Base-by-base conservation (phyloP, 2,329 filamentous ascomycete species). In the Colletotrichum destructivum region DNA sequence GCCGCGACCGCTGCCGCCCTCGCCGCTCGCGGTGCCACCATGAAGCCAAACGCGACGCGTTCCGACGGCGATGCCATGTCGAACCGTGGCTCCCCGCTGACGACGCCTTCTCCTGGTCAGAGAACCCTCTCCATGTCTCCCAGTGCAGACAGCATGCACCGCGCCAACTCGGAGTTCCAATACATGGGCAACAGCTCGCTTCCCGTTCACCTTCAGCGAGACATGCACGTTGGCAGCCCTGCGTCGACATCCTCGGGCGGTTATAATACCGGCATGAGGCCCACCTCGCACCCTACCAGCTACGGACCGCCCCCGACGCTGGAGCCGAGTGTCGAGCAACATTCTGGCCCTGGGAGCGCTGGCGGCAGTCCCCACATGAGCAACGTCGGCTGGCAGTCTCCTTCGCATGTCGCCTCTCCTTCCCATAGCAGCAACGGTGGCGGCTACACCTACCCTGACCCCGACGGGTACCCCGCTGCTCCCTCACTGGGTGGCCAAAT, bases 1-100 rank as follows among this genome's bases (percentile, higher is more conserved):
- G 94, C 91, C 3, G 94, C 95, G 5, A 98, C 95, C 0, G 95
- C 94, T 44, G 95, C 95, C 52, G 95, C 94, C 62, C 86, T 98
- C 75, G 94, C 95, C 2, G 85, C 85, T 23, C 82, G 84, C 51
- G 84, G 82, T 64, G 78, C 79, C 21, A 78, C 77, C 18, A 84
- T 82, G 72, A 82, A 81, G 52, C 80, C 82, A 38, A 78, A 78
- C 62, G 81, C 89, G 73, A 82, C 88, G 73, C 90, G 90, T 52
- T 94, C 92, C 1, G 93, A 94, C 70, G 91, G 90, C 54, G 91
- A 93, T 70, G 89, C 91, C 68, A 89, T 90, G 76, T 94, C 93
- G 1, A 91, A 90, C 79, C 91, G 91, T 57, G 92, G 88, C 49
- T 95, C 93, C 26, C 93, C 93, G 0, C 81, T 94, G 78, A 91